These are phyloP conservation scores for Quercus aquifolioides DNA, from an alignment of 306 rosid species.

Conservation along the genomic window DNA sequence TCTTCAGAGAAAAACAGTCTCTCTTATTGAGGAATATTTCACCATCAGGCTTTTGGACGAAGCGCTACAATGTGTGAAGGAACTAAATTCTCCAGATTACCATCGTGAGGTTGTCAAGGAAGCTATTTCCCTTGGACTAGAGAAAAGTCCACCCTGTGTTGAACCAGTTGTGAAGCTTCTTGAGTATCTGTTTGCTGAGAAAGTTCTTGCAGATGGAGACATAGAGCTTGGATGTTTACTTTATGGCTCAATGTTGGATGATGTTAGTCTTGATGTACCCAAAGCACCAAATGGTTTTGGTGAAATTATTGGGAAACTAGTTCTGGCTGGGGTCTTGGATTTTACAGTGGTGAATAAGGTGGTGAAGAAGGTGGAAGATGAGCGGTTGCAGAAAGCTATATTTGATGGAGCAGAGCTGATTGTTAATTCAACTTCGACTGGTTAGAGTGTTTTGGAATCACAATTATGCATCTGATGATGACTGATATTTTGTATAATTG, in stretches of 20 bases:
- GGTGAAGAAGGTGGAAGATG: constrained; percentile 58
- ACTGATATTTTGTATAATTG: background rate
- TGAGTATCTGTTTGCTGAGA: too few relatives aligned
- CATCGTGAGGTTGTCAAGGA: too few relatives aligned
- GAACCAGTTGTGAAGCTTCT: too few relatives aligned
- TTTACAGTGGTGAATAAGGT: too few relatives aligned
- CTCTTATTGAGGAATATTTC: constrained; percentile 83
- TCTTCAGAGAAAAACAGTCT: constrained; percentile 51
- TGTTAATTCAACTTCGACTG: constrained; percentile 44
- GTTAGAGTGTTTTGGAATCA: constrained; percentile 64
- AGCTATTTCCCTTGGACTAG: too few relatives aligned
- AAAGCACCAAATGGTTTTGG: constrained; percentile 79
- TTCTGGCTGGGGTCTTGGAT: constrained; percentile 29
- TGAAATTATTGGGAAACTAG: constrained; percentile 61
- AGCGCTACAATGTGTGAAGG: too few relatives aligned
- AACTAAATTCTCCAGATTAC: too few relatives aligned
- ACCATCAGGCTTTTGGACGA: constrained; percentile 46
- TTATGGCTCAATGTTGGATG: too few relatives aligned
- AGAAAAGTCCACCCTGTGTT: too few relatives aligned
- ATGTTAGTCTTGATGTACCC: constrained; percentile 60
- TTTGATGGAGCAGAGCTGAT: constrained; percentile 40
- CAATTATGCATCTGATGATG: constrained; percentile 61
- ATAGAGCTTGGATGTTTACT: too few relatives aligned
- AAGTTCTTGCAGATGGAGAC: too few relatives aligned
- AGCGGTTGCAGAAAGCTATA: constrained; percentile 50